phyloP scores from a whole-genome alignment of 129 eudicot species.

The Chrysanthemum seticuspe region DNA sequence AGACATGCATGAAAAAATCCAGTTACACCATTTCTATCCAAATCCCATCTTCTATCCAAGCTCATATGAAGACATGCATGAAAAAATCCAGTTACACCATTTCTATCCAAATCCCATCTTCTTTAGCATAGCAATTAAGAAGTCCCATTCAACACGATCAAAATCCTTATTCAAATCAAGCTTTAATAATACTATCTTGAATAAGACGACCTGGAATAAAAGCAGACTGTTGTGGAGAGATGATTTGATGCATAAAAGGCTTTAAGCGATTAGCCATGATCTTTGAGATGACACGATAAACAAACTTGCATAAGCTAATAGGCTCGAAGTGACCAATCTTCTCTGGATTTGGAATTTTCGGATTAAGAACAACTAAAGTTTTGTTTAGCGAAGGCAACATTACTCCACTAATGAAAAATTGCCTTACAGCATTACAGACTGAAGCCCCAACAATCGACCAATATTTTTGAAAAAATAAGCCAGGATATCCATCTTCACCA shows the following conservation, averaged over 20 bases:
- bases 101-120: no score
- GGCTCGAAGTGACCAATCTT: background rate
- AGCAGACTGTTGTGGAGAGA: background rate
- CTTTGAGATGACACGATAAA: no score
- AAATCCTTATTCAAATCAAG: no score
- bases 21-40: no score
- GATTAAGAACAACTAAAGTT: background rate
- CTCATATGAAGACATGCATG: background rate
- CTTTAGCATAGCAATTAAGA: background rate
- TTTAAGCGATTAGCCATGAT: background rate
- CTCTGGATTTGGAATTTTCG: background rate
- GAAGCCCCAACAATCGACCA: conserved; percentile 19
- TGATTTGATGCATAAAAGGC: background rate
- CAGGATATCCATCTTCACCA: conserved; percentile 19
- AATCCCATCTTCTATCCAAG: no score
- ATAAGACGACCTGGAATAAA: no score
- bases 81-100: background rate
- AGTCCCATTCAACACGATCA: background rate
- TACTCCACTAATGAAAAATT: background rate
- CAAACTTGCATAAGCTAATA: no score
- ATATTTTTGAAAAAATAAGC: background rate
- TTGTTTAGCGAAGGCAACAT: background rate
- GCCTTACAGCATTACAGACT: background rate
- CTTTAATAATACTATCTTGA: no score
- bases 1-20: background rate